Evolutionary conservation across 176 grass and related monocot species (phyloP).

Genomic region (Bothriochloa decipiens): DNA sequence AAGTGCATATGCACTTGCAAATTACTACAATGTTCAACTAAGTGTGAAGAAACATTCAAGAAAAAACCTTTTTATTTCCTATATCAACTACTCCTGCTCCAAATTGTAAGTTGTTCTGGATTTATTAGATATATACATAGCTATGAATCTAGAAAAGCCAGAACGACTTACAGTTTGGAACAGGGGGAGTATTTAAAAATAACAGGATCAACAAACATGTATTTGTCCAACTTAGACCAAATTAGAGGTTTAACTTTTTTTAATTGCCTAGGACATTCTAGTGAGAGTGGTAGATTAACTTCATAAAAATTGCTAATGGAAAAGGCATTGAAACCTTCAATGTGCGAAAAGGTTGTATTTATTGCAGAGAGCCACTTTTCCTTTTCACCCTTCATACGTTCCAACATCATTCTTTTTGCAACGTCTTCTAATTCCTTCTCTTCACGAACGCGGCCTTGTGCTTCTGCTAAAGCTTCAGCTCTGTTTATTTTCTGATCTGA

Average conservation of each 20-base stretch:
- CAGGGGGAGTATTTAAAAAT: not conserved
- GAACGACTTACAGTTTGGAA: not conserved
- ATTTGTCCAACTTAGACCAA: constrained; percentile 1
- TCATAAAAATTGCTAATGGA: constrained; percentile 10
- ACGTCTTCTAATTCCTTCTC: constrained; percentile 57
- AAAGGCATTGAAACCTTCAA: constrained; percentile 67
- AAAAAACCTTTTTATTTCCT: not conserved
- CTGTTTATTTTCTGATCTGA: constrained; percentile 47
- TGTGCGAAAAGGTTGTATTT: constrained; percentile 88
- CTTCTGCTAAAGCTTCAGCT: constrained; percentile 57
- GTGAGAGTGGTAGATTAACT: not conserved
- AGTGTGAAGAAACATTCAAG: constrained; percentile 20
- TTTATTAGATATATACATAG: not conserved
- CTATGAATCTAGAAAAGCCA: not conserved
- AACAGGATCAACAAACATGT: not conserved
- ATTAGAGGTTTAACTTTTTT: not conserved
- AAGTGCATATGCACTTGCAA: not conserved
- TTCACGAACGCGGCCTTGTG: constrained; percentile 50
- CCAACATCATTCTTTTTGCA: constrained; percentile 59
- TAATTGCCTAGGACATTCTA: not conserved
- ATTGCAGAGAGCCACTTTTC: constrained; percentile 94
- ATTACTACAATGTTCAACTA: not conserved
- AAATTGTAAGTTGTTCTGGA: too few species aligned
- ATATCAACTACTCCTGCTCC: not conserved
- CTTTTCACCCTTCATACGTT: constrained; percentile 66